phyloP scores from a whole-genome alignment of 2,329 filamentous ascomycete genomes.

The Nigrospora sphaerica region DNA sequence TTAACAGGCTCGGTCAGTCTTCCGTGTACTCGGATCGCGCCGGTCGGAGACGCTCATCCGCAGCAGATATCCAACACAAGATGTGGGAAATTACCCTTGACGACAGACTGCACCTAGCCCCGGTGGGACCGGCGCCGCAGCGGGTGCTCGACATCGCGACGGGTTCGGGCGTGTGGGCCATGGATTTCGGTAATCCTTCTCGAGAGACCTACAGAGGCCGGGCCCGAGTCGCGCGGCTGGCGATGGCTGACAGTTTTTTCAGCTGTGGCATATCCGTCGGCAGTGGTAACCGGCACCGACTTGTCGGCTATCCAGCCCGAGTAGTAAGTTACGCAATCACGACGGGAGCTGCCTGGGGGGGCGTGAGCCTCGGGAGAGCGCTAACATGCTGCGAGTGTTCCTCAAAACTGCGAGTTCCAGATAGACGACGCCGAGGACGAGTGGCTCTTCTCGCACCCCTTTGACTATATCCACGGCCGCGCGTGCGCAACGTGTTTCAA shows the following conservation, averaged over 20 bases:
- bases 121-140: conserved; percentile 7
- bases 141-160: conserved; percentile 12
- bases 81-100: conserved; percentile 13
- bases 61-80: conserved; percentile 15
- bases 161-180: conserved; percentile 14
- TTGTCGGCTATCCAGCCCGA: conserved; percentile 3
- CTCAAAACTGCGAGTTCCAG: conserved; percentile 5
- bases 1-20: neutral
- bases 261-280: conserved; percentile 1
- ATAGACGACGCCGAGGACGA: conserved; percentile 6
- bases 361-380: too few species aligned
- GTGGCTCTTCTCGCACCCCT: conserved; percentile 3
- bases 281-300: conserved; percentile 5
- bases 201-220: neutral
- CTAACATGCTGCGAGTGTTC: neutral
- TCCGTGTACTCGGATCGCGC: neutral
- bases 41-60: conserved; percentile 4
- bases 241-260: neutral
- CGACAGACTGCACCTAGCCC: conserved; percentile 13
- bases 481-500: conserved; percentile 35
- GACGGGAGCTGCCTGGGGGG: too few species aligned
- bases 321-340: neutral
- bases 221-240: neutral
- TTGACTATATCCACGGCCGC: conserved; percentile 6
- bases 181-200: conserved; percentile 9